Evolutionary conservation across 2,329 filamentous ascomycete species (phyloP).

Genomic region (Sordariomycetes sp.): DNA sequence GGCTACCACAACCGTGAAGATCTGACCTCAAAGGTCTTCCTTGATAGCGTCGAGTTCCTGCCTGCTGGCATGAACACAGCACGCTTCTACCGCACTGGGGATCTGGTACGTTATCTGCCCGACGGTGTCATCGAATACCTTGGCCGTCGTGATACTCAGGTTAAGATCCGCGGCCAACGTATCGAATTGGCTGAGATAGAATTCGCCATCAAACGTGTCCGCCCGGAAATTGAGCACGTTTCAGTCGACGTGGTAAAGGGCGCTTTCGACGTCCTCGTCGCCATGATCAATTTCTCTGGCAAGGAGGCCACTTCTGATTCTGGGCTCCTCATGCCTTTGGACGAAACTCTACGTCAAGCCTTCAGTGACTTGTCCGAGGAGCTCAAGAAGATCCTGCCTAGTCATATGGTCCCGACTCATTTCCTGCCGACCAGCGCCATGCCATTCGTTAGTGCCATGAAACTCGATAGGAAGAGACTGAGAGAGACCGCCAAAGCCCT

Average conservation of each 20-base stretch:
- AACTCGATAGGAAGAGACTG: slow-evolving; percentile 20
- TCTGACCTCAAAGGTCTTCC: slow-evolving; percentile 4
- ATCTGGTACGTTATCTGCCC: slow-evolving; percentile 7
- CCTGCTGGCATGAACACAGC: not conserved
- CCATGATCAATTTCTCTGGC: too few relatives aligned
- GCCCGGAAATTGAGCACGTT: slow-evolving; percentile 1
- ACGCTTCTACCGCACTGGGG: slow-evolving; percentile 8
- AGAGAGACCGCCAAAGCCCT: slow-evolving; percentile 3
- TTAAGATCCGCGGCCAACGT: slow-evolving; percentile 9
- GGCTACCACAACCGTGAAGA: slow-evolving; percentile 4
- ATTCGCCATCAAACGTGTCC: not conserved
- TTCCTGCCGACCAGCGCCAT: too few relatives aligned
- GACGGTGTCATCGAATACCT: slow-evolving; percentile 8
- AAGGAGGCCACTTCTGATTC: too few relatives aligned
- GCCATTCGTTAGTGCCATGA: too few relatives aligned
- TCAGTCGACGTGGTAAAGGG: too few relatives aligned
- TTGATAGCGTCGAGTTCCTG: slow-evolving; percentile 3
- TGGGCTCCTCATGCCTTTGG: too few relatives aligned
- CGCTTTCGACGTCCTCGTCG: too few relatives aligned
- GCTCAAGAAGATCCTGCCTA: too few relatives aligned
- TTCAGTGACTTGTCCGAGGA: too few relatives aligned
- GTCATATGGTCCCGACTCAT: too few relatives aligned
- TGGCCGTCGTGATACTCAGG: slow-evolving; percentile 9
- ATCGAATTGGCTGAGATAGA: slow-evolving; percentile 10
- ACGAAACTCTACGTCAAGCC: too few relatives aligned